Conservation (phyloP, 2,329 filamentous ascomycete species). For the Chrysoporthe puriensis region DNA sequence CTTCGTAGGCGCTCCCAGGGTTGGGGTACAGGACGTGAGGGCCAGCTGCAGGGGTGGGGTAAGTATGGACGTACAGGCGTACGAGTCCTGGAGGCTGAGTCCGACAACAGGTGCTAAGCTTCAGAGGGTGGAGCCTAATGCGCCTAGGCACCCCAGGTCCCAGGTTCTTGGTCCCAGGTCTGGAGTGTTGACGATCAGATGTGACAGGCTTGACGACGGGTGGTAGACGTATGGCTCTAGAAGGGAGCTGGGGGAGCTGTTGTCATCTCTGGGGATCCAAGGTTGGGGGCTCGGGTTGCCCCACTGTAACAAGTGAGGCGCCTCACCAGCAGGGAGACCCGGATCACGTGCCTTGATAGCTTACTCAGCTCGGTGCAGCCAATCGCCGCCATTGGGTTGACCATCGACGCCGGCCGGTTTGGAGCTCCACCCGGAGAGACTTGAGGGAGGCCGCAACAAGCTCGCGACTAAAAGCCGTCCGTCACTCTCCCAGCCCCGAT, state of each 20-base stretch:
- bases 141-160: too few relatives aligned
- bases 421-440: slow-evolving; percentile 24
- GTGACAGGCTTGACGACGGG: too few relatives aligned
- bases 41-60: neutral
- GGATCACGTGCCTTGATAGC: slow-evolving; percentile 5
- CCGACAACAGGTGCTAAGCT: too few relatives aligned
- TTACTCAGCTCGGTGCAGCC: slow-evolving; percentile 18
- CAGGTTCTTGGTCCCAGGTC: too few relatives aligned
- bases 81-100: too few relatives aligned
- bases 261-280: too few relatives aligned
- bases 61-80: neutral
- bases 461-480: slow-evolving; percentile 15
- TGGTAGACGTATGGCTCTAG: too few relatives aligned
- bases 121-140: too few relatives aligned
- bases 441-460: slow-evolving; percentile 15
- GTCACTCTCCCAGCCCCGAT: slow-evolving; percentile 21
- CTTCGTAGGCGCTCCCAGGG: neutral
- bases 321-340: neutral
- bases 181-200: too few relatives aligned
- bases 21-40: neutral
- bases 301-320: too few relatives aligned
- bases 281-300: too few relatives aligned
- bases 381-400: slow-evolving; percentile 18
- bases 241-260: too few relatives aligned
- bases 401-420: neutral